Evolutionary conservation across 2,329 filamentous ascomycete genomes (phyloP).

Genomic region (Chalaropsis ovoidea): DNA sequence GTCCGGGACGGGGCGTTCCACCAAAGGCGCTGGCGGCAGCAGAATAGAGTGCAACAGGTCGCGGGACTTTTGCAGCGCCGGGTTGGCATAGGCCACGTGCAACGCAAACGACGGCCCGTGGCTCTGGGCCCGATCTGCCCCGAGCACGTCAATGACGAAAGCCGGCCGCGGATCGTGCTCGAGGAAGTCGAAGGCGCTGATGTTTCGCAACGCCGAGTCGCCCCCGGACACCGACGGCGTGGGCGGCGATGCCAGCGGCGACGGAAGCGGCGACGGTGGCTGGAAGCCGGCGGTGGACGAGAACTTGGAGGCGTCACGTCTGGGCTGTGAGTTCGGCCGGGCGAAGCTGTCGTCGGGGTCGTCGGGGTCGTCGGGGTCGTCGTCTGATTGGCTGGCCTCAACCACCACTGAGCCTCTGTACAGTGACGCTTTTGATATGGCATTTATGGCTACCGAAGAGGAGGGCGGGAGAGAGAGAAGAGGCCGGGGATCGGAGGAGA

Average conservation of each 20-base stretch:
- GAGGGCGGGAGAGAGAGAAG: neutral
- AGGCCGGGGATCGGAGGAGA: neutral
- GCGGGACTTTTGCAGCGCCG: conserved; percentile 46
- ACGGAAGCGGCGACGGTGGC: neutral
- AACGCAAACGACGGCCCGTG: conserved; percentile 42
- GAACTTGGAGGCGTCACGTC: neutral
- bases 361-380: neutral
- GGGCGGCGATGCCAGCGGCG: neutral
- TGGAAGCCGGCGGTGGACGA: neutral
- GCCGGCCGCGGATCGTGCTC: conserved; percentile 68
- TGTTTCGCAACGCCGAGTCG: conserved; percentile 39
- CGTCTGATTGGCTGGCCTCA: neutral
- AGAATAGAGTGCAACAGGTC: conserved; percentile 33
- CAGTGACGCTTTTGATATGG: neutral
- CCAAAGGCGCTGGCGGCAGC: neutral
- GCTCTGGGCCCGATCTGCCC: conserved; percentile 37
- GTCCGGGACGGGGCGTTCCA: neutral
- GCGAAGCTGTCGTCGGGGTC: neutral
- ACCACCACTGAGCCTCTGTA: neutral
- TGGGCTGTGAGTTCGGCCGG: neutral
- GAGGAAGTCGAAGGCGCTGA: conserved; percentile 61
- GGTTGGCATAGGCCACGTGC: conserved; percentile 58
- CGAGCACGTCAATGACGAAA: conserved; percentile 60
- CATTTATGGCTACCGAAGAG: neutral
- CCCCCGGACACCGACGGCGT: too few relatives aligned